A percentile compares a stretch with the other conserved stretches of the same genome.
Conservation (phyloP, 1,284 basidiomycete species). For the Trichosporon sp. region DNA sequence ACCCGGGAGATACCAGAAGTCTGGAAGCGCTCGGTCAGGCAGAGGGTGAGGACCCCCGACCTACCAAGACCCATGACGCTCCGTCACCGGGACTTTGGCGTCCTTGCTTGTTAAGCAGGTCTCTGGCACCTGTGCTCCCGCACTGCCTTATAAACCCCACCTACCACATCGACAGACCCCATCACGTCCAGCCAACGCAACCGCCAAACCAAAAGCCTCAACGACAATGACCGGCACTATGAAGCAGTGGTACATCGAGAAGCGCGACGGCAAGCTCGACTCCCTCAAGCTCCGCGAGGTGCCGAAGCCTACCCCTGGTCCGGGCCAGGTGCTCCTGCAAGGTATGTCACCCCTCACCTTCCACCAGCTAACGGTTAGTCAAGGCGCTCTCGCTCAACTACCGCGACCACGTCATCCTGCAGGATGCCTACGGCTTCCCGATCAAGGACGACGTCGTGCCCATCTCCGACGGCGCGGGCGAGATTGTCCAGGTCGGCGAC, state of each 20-base stretch:
- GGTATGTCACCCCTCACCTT: conserved; percentile 14
- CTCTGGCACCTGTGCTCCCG: no score
- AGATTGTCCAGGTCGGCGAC: conserved; percentile 63
- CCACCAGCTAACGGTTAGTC: conserved; percentile 25
- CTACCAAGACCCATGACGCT: no score
- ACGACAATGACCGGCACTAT: background rate
- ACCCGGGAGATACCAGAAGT: background rate
- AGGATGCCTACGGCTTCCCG: conserved; percentile 29
- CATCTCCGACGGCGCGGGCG: conserved; percentile 67
- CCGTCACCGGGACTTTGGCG: no score
- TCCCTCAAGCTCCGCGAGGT: conserved; percentile 23
- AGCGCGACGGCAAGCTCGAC: conserved; percentile 16
- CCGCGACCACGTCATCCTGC: conserved; percentile 28
- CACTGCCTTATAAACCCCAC: no score
- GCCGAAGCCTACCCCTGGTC: conserved; percentile 26
- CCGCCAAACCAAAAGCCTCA: background rate
- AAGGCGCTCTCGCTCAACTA: conserved; percentile 36
- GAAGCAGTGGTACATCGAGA: conserved; percentile 12
- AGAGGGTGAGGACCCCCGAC: background rate
- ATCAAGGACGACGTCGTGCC: conserved; percentile 47
- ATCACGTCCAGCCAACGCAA: background rate
- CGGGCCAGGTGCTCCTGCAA: conserved; percentile 29
- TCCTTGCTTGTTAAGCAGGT: no score
- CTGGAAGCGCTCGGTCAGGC: background rate
- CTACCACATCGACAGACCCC: background rate